Base-by-base conservation (phyloP, 352 stramenopile genomes). In the Thalassiosira hispida region DNA sequence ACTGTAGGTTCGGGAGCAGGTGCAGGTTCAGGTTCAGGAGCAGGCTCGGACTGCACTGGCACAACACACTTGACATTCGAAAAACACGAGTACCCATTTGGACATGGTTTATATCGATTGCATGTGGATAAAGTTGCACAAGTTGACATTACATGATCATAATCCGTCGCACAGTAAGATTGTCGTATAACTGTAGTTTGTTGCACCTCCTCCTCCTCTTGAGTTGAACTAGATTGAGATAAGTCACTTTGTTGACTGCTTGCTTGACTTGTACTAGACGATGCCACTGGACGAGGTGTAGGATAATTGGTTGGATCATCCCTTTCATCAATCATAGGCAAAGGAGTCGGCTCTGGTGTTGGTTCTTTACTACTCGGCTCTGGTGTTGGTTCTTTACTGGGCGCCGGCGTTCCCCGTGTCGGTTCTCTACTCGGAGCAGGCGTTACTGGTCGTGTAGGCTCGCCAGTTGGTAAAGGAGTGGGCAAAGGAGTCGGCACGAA, bases 141-240 rank as follows among this genome's bases (percentile, higher is more conserved):
- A 27, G 40, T 67, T 51, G 64, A 16, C 22, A 76, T 75, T 0
- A 76, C 27, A 47, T 75, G 51, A 44, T 44, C 27, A 52, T 79
- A 67, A 46, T 61, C 65, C 20, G 49, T 53, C 46, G 67, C 67
- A 52, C 67, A 76, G n/a, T 66, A 68, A 18, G 67, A 76, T 51
- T 76, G 67, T 27, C 23, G 40, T 20, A 60, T 70, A 40, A 56
- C 22, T 44, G 40, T 25, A 18, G 44, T 27, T 49, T 59, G 51
- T 29, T 46, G 16, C 7, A 42, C 16, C 1, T 31, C 25, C 31
- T 29, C 57, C 9, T 44, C 38, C 0, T 60, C 20, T 29, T 42
- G 22, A 1, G 16, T 38, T 44, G 46, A 56, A 29, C 27, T 29
- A 12, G 12, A 53, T 18, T 35, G 27, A 47, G n/a, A n/a, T n/a